These are phyloP conservation scores for Leccinum pellstonianum DNA, from an alignment of 768 basidiomycete species.

Conservation along the genomic window DNA sequence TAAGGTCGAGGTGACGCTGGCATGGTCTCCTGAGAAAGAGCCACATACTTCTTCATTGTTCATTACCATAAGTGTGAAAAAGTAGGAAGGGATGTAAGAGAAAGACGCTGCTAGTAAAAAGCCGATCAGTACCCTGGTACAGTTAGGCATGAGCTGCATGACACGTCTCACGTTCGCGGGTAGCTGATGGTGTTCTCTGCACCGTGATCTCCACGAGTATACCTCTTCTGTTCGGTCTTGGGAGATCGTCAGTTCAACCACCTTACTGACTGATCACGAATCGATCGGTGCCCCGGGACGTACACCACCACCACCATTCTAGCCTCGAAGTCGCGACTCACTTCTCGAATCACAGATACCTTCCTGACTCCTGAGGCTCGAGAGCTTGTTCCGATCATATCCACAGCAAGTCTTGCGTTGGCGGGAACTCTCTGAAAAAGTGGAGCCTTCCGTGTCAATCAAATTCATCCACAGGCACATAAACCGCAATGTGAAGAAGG, in stretches of 20 bases:
- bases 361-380: constrained; percentile 23
- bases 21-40: neutral
- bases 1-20: neutral
- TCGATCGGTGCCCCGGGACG: neutral
- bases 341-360: constrained; percentile 5
- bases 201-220: neutral
- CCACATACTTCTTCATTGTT: neutral
- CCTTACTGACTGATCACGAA: neutral
- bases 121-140: neutral
- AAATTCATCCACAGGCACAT: constrained; percentile 1
- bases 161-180: neutral
- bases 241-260: neutral
- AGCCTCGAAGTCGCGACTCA: constrained; percentile 1
- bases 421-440: neutral
- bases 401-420: constrained; percentile 2
- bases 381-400: neutral
- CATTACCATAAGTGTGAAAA: neutral
- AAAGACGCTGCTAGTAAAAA: neutral
- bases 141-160: neutral
- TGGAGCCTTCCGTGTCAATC: neutral
- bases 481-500: neutral
- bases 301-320: constrained; percentile 1
- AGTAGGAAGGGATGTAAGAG: neutral
- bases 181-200: neutral
- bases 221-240: neutral